These are phyloP conservation scores for Fusarium brachygibbosum DNA, from an alignment of 2,329 filamentous ascomycete genomes.

Conservation along the genomic window DNA sequence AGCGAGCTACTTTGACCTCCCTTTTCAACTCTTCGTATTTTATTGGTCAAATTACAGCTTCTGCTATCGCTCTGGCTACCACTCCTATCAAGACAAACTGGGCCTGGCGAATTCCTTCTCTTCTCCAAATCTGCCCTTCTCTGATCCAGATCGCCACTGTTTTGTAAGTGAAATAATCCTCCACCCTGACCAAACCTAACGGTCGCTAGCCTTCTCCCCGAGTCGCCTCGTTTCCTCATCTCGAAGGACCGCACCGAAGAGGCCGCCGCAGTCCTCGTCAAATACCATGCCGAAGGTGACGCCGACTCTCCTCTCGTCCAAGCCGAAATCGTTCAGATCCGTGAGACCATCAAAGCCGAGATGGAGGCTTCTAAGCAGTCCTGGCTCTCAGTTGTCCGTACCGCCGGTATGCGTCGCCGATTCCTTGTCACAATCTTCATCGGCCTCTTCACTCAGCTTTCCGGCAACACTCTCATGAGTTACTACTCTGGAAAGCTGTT, in stretches of 20 bases:
- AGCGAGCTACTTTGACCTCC: constrained; percentile 64
- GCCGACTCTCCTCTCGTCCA: constrained; percentile 64
- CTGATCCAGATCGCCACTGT: constrained; percentile 57
- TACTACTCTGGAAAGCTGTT: constrained; percentile 54
- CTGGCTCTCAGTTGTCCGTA: constrained; percentile 66
- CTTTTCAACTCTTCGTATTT: constrained; percentile 64
- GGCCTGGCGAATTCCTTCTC: constrained; percentile 57
- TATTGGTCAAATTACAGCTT: constrained; percentile 65
- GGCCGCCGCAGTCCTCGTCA: constrained; percentile 51
- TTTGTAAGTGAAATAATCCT: constrained; percentile 48
- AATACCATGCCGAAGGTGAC: constrained; percentile 67
- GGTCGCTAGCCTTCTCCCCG: constrained; percentile 40
- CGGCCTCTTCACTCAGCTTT: constrained; percentile 67
- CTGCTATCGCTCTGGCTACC: constrained; percentile 63
- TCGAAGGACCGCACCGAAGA: constrained; percentile 52
- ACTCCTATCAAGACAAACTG: constrained; percentile 52
- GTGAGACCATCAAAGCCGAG: constrained; percentile 68
- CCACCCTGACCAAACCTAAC: not conserved
- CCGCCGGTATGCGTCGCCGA: constrained; percentile 63
- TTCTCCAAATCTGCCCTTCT: constrained; percentile 60
- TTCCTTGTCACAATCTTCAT: constrained; percentile 63
- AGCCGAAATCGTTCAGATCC: constrained; percentile 72
- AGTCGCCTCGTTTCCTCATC: constrained; percentile 54
- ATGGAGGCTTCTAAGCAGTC: constrained; percentile 63
- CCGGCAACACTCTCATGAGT: constrained; percentile 60